phyloP scores from a whole-genome alignment of 2,329 filamentous ascomycete genomes.

The Verticillium longisporum region DNA sequence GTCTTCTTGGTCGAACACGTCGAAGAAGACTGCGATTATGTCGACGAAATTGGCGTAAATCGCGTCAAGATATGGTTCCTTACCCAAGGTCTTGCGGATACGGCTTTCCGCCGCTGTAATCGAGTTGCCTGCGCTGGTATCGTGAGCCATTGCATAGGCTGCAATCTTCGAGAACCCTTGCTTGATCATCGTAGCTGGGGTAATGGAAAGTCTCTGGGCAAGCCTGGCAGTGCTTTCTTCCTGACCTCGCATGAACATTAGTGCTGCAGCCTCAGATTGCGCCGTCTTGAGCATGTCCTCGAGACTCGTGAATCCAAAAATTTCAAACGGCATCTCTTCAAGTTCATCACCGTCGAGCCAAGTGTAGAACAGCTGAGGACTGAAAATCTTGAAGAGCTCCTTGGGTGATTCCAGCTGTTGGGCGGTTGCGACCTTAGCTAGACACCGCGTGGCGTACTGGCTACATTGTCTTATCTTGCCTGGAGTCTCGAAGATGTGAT shows the following conservation, averaged over 20 bases:
- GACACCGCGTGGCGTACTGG: conserved; percentile 65
- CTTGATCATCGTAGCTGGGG: conserved; percentile 52
- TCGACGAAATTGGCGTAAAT: conserved; percentile 67
- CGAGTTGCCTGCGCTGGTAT: conserved; percentile 45
- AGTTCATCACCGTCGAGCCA: conserved; percentile 70
- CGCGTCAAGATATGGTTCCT: conserved; percentile 54
- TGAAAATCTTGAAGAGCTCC: conserved; percentile 75
- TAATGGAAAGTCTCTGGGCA: conserved; percentile 46
- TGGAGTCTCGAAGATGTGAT: conserved; percentile 89
- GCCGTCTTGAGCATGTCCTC: conserved; percentile 62
- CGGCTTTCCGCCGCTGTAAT: conserved; percentile 55
- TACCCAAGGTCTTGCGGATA: conserved; percentile 63
- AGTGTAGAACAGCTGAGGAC: conserved; percentile 82
- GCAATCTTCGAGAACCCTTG: conserved; percentile 69
- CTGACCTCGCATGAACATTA: conserved; percentile 76
- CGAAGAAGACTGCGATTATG: conserved; percentile 70
- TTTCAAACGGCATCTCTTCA: conserved; percentile 70
- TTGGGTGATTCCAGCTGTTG: conserved; percentile 60
- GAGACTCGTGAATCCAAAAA: conserved; percentile 72
- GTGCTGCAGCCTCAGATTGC: conserved; percentile 69
- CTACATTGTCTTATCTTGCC: conserved; percentile 60
- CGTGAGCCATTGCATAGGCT: conserved; percentile 78
- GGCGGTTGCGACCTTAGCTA: conserved; percentile 57
- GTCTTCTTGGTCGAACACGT: conserved; percentile 71
- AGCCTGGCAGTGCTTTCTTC: conserved; percentile 56